These are phyloP conservation scores for Urostyla sp. DNA, from an alignment of 73 alveolate species.

Conservation along the genomic window DNA sequence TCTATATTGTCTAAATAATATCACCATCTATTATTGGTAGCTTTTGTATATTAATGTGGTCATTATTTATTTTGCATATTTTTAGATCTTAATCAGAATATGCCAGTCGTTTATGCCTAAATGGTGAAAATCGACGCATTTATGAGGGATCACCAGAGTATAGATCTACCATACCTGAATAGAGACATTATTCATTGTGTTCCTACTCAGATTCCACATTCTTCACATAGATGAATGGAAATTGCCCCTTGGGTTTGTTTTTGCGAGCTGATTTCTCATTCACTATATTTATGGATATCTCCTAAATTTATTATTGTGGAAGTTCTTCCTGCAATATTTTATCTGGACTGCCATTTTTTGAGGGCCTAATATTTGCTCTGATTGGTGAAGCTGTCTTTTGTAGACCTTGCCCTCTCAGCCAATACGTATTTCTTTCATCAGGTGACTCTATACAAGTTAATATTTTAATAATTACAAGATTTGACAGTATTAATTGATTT, in stretches of 20 bases:
- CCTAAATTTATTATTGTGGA: neutral
- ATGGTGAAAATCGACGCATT: too few species aligned
- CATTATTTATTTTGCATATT: too few species aligned
- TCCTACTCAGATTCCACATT: neutral
- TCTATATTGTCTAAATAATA: too few species aligned
- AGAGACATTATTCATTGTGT: neutral
- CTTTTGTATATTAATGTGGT: too few species aligned
- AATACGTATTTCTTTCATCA: slow-evolving; percentile 33
- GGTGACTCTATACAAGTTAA: slow-evolving; percentile 17
- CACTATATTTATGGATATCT: neutral
- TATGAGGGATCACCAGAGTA: too few species aligned
- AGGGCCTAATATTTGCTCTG: neutral
- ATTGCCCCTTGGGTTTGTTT: neutral
- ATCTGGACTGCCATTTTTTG: neutral
- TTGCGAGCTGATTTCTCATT: neutral
- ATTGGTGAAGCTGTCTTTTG: slow-evolving; percentile 9
- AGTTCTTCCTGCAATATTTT: neutral
- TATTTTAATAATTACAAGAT: neutral
- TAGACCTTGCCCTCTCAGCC: slow-evolving; percentile 29
- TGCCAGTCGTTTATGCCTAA: too few species aligned
- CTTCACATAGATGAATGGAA: neutral
- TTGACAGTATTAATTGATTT: neutral
- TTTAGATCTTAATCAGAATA: too few species aligned
- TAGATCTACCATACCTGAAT: too few species aligned
- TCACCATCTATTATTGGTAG: too few species aligned